Percentiles rank a stretch among this genome's conserved stretches.
Evolutionary conservation across 2,329 filamentous ascomycete genomes (phyloP).

Genomic region (Raffaelea deltoideospora): DNA sequence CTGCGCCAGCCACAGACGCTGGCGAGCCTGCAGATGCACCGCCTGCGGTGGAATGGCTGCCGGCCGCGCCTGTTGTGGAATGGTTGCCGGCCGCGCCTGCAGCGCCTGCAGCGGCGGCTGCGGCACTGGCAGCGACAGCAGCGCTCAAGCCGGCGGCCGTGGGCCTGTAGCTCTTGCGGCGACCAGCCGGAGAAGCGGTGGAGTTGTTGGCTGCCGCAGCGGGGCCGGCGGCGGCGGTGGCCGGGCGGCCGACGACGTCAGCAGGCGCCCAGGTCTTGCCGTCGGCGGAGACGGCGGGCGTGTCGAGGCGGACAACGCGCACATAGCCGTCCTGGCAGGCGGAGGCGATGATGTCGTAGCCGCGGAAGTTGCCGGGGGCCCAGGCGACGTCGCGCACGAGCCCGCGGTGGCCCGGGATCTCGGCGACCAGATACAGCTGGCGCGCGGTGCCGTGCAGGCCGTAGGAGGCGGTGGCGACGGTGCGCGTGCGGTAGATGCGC

Average conservation of each 20-base stretch:
- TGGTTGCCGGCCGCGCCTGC: background rate
- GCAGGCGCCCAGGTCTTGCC: slow-evolving; percentile 33
- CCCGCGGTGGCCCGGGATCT: slow-evolving; percentile 56
- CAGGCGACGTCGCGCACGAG: slow-evolving; percentile 81
- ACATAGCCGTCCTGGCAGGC: slow-evolving; percentile 86
- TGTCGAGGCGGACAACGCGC: slow-evolving; percentile 71
- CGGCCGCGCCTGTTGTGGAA: background rate
- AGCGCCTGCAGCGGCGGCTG: background rate
- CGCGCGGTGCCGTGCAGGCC: slow-evolving; percentile 43
- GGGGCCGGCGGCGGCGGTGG: slow-evolving; percentile 29
- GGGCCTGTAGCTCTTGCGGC: slow-evolving; percentile 1
- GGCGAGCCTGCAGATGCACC: background rate
- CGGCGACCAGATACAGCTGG: slow-evolving; percentile 73
- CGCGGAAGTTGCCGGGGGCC: slow-evolving; percentile 81
- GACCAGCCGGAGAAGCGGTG: too few relatives aligned
- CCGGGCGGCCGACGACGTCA: slow-evolving; percentile 27
- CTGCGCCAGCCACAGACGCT: background rate
- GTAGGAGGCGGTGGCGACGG: slow-evolving; percentile 35
- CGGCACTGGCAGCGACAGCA: background rate
- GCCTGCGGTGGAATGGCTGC: background rate
- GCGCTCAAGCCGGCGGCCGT: background rate
- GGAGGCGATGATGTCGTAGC: slow-evolving; percentile 80
- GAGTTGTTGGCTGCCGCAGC: too few relatives aligned
- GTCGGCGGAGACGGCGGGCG: slow-evolving; percentile 24
- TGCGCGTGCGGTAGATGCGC: slow-evolving; percentile 64